Evolutionary conservation across 2,329 filamentous ascomycete genomes (phyloP).

Genomic region (Thielaviopsis punctulata): DNA sequence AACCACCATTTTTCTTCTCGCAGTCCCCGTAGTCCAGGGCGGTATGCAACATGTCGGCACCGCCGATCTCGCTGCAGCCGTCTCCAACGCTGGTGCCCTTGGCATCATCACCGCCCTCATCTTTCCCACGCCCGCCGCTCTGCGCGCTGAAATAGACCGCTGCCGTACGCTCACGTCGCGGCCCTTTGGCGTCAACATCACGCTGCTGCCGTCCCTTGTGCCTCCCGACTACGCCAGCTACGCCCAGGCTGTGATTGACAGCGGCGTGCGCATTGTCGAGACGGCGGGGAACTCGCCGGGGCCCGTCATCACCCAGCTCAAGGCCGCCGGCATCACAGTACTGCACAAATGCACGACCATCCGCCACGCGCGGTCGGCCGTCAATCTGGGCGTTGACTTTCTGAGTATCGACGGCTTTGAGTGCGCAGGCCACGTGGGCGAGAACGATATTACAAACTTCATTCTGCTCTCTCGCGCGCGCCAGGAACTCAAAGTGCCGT

Average conservation of each 20-base stretch:
- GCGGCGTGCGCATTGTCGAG: conserved; percentile 81
- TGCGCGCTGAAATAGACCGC: conserved; percentile 81
- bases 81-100: conserved; percentile 66
- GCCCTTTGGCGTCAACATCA: conserved; percentile 89
- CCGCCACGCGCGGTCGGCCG: conserved; percentile 73
- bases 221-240: conserved; percentile 88
- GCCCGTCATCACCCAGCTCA: conserved; percentile 77
- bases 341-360: conserved; percentile 98
- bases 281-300: conserved; percentile 80
- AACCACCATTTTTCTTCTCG: not conserved
- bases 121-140: conserved; percentile 77
- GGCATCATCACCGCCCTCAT: conserved; percentile 79
- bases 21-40: conserved; percentile 68
- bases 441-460: conserved; percentile 78
- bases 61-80: conserved; percentile 58
- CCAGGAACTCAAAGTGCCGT: conserved; percentile 69
- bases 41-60: conserved; percentile 81
- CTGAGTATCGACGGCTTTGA: conserved; percentile 95
- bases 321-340: conserved; percentile 59
- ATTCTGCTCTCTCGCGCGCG: conserved; percentile 73
- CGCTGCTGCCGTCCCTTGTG: conserved; percentile 73
- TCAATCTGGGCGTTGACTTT: conserved; percentile 93
- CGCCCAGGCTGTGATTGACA: conserved; percentile 81
- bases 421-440: conserved; percentile 79
- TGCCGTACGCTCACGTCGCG: conserved; percentile 63